Base-by-base conservation (phyloP, 176 grass and related monocot genomes). In the Luzula sylvatica region DNA sequence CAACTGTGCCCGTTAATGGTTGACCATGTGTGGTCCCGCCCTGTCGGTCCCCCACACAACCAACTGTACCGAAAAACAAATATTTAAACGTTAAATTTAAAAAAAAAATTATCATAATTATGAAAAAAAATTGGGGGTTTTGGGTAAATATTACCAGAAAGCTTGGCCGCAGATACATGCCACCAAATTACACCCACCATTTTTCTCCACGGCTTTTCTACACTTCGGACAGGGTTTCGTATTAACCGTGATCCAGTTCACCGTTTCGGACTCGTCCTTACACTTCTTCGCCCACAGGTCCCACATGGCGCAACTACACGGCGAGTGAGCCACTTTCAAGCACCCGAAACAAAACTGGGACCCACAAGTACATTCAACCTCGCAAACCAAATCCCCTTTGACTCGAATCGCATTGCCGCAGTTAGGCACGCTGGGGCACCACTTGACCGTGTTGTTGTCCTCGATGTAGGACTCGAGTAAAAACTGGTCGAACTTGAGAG, bases 1-100 rank as follows among this genome's bases (percentile, higher is more conserved):
- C 93, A 99, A 42, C 81, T 92, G 61, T 99, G 93, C 28, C 82
- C 81, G 68, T 42, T 83, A 35, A 99, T 92, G 51, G 47, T 77
- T 53, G 77, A 86, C 93, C 93, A 92, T 53, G 93, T 99, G 60
- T 99, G 86, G 47, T 87, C 82, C 65, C 75, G 74, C 26, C 93
- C 93, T 17, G 85, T 87, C 56, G 93, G 75, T 67, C 66, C 93
- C 52, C 86, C 93, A 80, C 93, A 99, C 55, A 92, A 77, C 86
- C 86, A 99, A 61, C 93, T 99, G 52, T 66, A 72, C 42, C 8
- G 29, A 35, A 35, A 7, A 35, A 9, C 9, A 35, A 35, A 35
- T 35, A 4, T 4, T 32, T 32, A 32, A 32, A 4, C 3, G 8
- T 3, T 32, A 32, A 9, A 35, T 35, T 7, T 35, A 1, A 35